phyloP scores from a whole-genome alignment of 805 yeast species.

The Lachancea cidri region DNA sequence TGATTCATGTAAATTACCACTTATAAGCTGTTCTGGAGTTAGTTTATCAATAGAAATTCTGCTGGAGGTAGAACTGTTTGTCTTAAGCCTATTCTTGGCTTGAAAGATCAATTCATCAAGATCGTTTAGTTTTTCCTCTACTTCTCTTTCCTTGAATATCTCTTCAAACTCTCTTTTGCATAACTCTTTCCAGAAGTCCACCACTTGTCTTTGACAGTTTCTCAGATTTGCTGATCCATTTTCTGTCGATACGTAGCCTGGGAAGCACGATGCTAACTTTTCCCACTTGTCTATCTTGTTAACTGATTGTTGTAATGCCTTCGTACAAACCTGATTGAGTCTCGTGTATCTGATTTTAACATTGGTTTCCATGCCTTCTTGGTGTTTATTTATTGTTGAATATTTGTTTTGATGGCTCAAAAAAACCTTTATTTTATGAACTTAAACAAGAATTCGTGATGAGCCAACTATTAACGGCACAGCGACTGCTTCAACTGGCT shows the following conservation, averaged over 20 bases:
- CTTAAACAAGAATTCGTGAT: not conserved
- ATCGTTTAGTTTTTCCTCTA: conserved; percentile 33
- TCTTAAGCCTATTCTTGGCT: conserved; percentile 26
- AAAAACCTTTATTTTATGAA: not conserved
- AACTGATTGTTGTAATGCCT: conserved; percentile 52
- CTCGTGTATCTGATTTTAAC: conserved; percentile 43
- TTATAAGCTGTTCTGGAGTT: conserved; percentile 22
- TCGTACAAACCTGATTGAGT: conserved; percentile 44
- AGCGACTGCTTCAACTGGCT: conserved; percentile 25
- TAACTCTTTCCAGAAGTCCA: conserved; percentile 46
- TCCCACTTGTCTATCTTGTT: conserved; percentile 44
- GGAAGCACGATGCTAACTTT: conserved; percentile 50
- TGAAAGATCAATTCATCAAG: conserved; percentile 37
- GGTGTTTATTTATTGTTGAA: not conserved
- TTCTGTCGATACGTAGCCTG: conserved; percentile 42
- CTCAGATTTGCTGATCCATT: conserved; percentile 43
- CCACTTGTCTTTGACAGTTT: conserved; percentile 48
- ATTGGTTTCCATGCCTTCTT: conserved; percentile 4
- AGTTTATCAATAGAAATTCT: conserved; percentile 20
- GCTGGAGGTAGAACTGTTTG: conserved; percentile 3
- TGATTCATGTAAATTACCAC: conserved; percentile 22
- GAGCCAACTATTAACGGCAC: conserved; percentile 20
- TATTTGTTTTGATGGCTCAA: not conserved
- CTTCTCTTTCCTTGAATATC: conserved; percentile 44
- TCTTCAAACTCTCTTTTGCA: conserved; percentile 49